Conservation (phyloP, 2,329 filamentous ascomycete species). For the Amylocarpus encephaloides region DNA sequence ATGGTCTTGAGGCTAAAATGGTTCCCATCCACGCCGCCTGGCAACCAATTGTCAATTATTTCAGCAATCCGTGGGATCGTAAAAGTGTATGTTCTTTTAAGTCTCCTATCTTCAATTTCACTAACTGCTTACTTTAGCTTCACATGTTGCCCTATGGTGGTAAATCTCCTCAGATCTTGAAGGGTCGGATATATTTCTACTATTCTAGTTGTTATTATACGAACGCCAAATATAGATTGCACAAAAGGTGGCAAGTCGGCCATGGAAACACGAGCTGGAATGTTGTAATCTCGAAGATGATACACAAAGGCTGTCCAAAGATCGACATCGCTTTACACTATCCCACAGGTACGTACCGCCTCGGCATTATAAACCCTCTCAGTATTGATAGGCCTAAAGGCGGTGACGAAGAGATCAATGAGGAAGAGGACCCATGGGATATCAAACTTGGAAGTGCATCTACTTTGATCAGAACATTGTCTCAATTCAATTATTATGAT, state of each 20-base stretch:
- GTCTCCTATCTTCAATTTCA: background rate
- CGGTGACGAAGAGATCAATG: too few relatives aligned
- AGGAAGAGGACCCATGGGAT: too few relatives aligned
- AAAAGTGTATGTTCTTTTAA: slow-evolving; percentile 10
- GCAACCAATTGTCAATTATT: slow-evolving; percentile 19
- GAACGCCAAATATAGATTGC: slow-evolving; percentile 11
- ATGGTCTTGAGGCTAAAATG: background rate
- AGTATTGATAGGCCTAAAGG: background rate
- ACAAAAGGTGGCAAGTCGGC: slow-evolving; percentile 17
- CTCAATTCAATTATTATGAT: too few relatives aligned
- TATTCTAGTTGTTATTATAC: slow-evolving; percentile 20
- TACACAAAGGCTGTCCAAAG: slow-evolving; percentile 10
- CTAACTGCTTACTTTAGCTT: slow-evolving; percentile 7
- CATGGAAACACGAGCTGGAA: slow-evolving; percentile 17
- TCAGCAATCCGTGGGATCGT: slow-evolving; percentile 19
- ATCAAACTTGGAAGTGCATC: too few relatives aligned
- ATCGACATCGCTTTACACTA: slow-evolving; percentile 13
- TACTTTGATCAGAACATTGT: too few relatives aligned
- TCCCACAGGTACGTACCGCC: background rate
- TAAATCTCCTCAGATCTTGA: background rate
- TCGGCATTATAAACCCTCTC: background rate
- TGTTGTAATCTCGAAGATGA: slow-evolving; percentile 14
- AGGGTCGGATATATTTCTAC: slow-evolving; percentile 16
- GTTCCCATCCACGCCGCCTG: slow-evolving; percentile 2
- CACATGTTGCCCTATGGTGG: slow-evolving; percentile 8